Evolutionary conservation across 2,329 filamentous ascomycete genomes (phyloP).

Genomic region (Trichoderma brevicompactum): DNA sequence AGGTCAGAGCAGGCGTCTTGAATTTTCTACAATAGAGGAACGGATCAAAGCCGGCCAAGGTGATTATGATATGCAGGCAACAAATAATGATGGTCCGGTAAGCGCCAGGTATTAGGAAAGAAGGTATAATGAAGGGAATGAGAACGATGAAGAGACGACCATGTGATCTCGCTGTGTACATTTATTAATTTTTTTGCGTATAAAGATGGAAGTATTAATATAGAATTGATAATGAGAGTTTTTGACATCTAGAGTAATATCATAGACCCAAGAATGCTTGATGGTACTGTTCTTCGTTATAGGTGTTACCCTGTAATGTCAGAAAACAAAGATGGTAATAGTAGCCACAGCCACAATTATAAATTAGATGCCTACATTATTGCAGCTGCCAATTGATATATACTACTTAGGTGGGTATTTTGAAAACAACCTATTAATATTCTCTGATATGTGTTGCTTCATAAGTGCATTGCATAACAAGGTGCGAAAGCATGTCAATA

Average conservation of each 20-base stretch:
- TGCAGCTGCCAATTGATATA: neutral
- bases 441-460: too few relatives aligned
- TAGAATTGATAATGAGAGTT: neutral
- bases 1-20: neutral
- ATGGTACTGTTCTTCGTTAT: neutral
- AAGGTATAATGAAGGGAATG: neutral
- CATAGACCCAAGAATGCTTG: neutral
- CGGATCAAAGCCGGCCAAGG: neutral
- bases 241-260: too few relatives aligned
- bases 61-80: conserved; percentile 18
- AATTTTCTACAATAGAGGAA: neutral
- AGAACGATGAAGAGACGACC: neutral
- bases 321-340: too few relatives aligned
- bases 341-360: neutral
- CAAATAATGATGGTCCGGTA: conserved; percentile 24
- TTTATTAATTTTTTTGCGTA: neutral
- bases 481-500: too few relatives aligned
- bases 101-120: neutral
- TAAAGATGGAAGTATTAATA: neutral
- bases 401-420: neutral
- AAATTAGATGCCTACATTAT: neutral
- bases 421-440: too few relatives aligned
- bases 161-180: neutral
- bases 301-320: neutral
- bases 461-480: too few relatives aligned